Conservation (phyloP, 495 filamentous ascomycete species). For the Chaetomium fimeti region DNA sequence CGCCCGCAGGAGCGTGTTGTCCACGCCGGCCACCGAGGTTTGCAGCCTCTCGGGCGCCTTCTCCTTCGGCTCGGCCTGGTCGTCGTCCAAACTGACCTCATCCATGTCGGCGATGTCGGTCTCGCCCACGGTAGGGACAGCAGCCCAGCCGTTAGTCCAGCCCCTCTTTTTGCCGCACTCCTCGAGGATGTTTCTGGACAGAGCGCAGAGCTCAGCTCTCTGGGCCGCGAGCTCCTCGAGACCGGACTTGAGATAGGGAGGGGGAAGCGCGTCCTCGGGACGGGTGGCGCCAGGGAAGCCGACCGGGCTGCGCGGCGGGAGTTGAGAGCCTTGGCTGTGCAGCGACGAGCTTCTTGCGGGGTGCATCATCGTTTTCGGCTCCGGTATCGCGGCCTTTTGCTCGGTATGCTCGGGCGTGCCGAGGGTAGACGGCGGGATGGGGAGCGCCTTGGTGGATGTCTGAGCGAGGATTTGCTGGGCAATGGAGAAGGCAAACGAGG, state of each 20-base stretch:
- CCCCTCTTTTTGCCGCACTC: constrained; percentile 67
- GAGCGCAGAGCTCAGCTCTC: constrained; percentile 74
- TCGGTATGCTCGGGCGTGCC: constrained; percentile 46
- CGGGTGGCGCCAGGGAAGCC: constrained; percentile 44
- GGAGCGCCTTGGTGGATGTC: constrained; percentile 66
- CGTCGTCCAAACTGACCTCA: constrained; percentile 53
- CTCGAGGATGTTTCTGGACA: constrained; percentile 76
- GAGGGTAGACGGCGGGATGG: constrained; percentile 61
- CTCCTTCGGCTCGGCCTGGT: constrained; percentile 31
- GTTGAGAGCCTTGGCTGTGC: constrained; percentile 32
- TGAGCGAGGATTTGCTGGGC: constrained; percentile 74
- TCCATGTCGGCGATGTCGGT: constrained; percentile 51
- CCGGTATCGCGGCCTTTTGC: constrained; percentile 53
- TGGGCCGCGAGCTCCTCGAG: constrained; percentile 79
- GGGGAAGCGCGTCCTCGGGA: constrained; percentile 34
- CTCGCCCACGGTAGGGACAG: constrained; percentile 58
- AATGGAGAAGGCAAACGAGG: constrained; percentile 80
- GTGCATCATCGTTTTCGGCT: constrained; percentile 64
- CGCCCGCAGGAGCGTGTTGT: constrained; percentile 50
- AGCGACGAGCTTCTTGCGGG: constrained; percentile 57
- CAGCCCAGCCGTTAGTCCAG: constrained; percentile 76
- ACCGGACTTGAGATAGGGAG: constrained; percentile 59
- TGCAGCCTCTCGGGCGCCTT: constrained; percentile 23
- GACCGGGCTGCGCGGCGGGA: constrained; percentile 47
- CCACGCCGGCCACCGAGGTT: constrained; percentile 46